Evolutionary conservation across 1,139 yeast species (phyloP).

Genomic region (Yamadazyma friedrichii): DNA sequence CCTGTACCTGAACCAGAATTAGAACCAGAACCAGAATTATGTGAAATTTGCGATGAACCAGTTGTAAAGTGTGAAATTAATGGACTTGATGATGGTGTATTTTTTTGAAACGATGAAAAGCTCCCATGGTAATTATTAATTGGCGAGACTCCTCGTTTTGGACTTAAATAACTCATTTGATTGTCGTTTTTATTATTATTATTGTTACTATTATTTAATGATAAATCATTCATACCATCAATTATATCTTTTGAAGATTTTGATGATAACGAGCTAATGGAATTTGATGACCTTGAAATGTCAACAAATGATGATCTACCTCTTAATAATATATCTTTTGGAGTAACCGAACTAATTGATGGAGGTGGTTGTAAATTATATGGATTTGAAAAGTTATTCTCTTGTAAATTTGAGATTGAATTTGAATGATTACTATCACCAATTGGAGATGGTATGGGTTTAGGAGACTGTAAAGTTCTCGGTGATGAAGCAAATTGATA

Average conservation of each 20-base stretch:
- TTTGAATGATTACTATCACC: background rate
- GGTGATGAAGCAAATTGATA: slow-evolving; percentile 4
- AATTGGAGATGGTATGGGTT: background rate
- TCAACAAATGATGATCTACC: slow-evolving; percentile 23
- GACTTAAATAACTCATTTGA: slow-evolving; percentile 26
- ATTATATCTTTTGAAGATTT: slow-evolving; percentile 23
- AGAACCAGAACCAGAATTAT: background rate
- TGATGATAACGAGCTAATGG: slow-evolving; percentile 21
- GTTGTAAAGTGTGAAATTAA: slow-evolving; percentile 12
- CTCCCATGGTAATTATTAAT: slow-evolving; percentile 39
- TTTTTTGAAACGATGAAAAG: slow-evolving; percentile 56
- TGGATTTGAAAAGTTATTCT: slow-evolving; percentile 4
- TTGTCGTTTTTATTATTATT: no score
- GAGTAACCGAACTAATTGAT: slow-evolving; percentile 28
- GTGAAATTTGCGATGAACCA: background rate
- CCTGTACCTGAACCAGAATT: background rate
- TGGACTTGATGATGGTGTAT: slow-evolving; percentile 53
- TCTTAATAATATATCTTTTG: slow-evolving; percentile 38
- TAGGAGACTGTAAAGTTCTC: background rate
- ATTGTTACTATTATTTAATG: slow-evolving; percentile 1
- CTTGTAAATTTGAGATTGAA: background rate
- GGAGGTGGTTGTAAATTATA: slow-evolving; percentile 14
- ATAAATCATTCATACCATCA: slow-evolving; percentile 27
- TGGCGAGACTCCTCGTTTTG: slow-evolving; percentile 39
- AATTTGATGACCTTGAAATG: slow-evolving; percentile 18